Evolutionary conservation across 2,329 filamentous ascomycete genomes (phyloP), one percentile per base, ranked within the genome.

Genomic region (Cadophora gregata): DNA sequence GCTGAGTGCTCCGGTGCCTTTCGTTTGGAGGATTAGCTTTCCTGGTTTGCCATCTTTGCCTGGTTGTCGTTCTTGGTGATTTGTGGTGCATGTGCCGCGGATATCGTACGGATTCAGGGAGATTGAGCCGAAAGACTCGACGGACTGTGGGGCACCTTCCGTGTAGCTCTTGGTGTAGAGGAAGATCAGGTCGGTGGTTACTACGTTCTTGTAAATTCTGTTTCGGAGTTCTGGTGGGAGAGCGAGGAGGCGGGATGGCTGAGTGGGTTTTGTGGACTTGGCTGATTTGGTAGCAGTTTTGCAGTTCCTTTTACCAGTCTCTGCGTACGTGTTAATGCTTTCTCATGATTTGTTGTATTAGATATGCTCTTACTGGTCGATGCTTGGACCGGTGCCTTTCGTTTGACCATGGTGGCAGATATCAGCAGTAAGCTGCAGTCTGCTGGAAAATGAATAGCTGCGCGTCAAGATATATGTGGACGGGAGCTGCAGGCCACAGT

Each of bases 201-300:
- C 31, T 27, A 55, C 31, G 51, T 16, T 21, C 24, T 36, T 55
- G 19, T 33, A 55, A n/a, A 55, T 55, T 19, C 51, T 55, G 29
- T 55, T 55, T 27, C 27, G 48, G 25, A 51, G 29, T 51, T 51
- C 48, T 29, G 48, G 48, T 5, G 48, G 48, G 10, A 51, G 48
- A 14, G 24, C 6, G 48, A 51, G 25, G 16, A 51, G 48, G 12
- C 48, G 48, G 48, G 21, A 27, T 51, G 24, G 25, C 14, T 51
- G 16, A 25, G 3, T 51, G 48, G 25, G 4, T n/a, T 50, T 25
- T 21, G 24, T 14, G 38, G 38, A 2, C 16, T 45, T 10, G 14
- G 12, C 16, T 45, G 38, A 16, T n/a, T 45, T 45, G 38, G 33
- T 36, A 42, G 36, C 21, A 47, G 19, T 7, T 21, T 47, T 47